These are phyloP conservation scores for Endoconidiophora polonica DNA, from an alignment of 2,329 filamentous ascomycete genomes.

Conservation along the genomic window DNA sequence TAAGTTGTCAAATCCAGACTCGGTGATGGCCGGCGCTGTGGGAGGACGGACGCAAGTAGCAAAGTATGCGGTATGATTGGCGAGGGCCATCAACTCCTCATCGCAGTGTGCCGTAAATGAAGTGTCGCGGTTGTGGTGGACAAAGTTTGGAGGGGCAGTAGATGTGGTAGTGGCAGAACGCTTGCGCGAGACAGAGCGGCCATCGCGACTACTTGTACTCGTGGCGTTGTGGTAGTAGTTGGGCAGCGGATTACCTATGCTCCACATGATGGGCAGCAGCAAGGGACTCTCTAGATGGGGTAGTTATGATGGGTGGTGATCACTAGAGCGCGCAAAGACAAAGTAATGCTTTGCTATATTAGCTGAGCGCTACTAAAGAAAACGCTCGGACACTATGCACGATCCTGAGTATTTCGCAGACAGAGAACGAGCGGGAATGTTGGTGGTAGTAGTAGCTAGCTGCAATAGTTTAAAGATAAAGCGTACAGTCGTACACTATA, in stretches of 20 bases:
- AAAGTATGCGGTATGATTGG: neutral
- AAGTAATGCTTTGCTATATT: no score
- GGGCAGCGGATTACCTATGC: slow-evolving; percentile 9
- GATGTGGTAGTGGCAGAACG: slow-evolving; percentile 8
- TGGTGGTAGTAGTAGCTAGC: no score
- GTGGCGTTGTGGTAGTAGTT: slow-evolving; percentile 7
- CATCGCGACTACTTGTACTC: slow-evolving; percentile 10
- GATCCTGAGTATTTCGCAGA: no score
- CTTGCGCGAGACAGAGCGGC: slow-evolving; percentile 8
- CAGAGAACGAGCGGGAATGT: no score
- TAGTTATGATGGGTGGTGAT: neutral
- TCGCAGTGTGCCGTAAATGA: neutral
- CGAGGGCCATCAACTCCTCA: neutral
- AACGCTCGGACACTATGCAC: neutral
- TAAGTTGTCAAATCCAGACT: slow-evolving; percentile 13
- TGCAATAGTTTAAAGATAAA: no score
- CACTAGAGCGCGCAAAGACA: neutral
- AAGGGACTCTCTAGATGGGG: neutral
- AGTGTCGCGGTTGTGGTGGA: neutral
- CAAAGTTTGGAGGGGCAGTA: neutral
- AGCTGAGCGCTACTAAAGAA: no score
- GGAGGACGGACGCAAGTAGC: slow-evolving; percentile 3
- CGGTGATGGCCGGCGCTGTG: slow-evolving; percentile 6
- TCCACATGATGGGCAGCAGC: slow-evolving; percentile 10
- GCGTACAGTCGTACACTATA: no score